phyloP scores from a whole-genome alignment of 2,329 filamentous ascomycete genomes.

The Diplocarpon mali region DNA sequence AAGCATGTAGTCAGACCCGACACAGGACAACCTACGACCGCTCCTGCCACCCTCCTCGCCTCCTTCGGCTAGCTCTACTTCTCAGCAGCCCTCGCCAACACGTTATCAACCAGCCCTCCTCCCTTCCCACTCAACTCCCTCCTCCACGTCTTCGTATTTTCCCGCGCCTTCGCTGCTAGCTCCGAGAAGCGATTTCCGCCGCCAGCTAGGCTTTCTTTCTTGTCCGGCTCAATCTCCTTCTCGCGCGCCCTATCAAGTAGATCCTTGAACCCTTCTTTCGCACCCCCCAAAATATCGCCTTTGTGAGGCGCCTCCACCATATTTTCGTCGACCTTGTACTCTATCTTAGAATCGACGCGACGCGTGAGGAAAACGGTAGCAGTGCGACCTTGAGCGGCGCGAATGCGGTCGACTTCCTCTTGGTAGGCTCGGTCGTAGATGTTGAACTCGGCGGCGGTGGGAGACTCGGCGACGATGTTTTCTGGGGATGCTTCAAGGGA shows the following conservation, averaged over 20 bases:
- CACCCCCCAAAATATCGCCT: constrained; percentile 9
- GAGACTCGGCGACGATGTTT: constrained; percentile 67
- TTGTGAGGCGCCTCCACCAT: constrained; percentile 20
- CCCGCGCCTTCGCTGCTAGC: constrained; percentile 19
- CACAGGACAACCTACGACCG: too few species aligned
- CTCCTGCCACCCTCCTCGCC: background rate
- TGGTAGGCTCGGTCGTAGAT: constrained; percentile 85
- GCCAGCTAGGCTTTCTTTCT: constrained; percentile 1
- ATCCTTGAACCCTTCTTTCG: constrained; percentile 23
- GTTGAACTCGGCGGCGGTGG: constrained; percentile 71
- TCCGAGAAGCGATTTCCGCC: constrained; percentile 16
- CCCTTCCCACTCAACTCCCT: constrained; percentile 15
- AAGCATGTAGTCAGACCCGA: too few species aligned
- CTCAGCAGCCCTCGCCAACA: constrained; percentile 16
- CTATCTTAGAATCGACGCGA: constrained; percentile 33
- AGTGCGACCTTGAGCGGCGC: constrained; percentile 33
- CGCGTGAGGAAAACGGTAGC: constrained; percentile 48
- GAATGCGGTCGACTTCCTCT: constrained; percentile 67
- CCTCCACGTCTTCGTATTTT: constrained; percentile 18
- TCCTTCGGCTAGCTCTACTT: constrained; percentile 11
- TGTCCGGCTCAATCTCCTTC: constrained; percentile 4
- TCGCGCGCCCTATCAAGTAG: constrained; percentile 23
- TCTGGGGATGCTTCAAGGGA: constrained; percentile 26
- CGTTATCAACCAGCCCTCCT: constrained; percentile 9
- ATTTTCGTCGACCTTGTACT: constrained; percentile 25